Evolutionary conservation across 2,329 filamentous ascomycete genomes (phyloP).

Genomic region (Calonectria hongkongensis): DNA sequence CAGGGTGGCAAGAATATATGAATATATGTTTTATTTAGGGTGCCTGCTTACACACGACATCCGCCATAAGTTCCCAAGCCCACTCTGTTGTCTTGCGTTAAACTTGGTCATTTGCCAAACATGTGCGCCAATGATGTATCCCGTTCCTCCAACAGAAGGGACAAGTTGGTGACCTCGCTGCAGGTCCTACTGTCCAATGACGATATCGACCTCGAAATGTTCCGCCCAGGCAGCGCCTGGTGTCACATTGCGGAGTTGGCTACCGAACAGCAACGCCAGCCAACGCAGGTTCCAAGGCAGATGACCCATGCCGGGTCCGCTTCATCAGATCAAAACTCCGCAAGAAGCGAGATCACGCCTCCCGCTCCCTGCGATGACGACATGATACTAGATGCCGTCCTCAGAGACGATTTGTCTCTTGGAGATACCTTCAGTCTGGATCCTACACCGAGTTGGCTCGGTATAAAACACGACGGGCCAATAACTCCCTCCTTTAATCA

Average conservation of each 20-base stretch:
- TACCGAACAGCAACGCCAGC: not conserved
- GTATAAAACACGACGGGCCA: not conserved
- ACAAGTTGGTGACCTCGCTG: not conserved
- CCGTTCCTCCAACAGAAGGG: not conserved
- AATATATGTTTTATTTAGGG: too few species aligned
- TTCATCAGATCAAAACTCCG: not conserved
- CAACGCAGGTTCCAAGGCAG: not conserved
- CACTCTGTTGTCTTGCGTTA: too few species aligned
- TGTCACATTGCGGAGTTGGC: not conserved
- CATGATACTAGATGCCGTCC: not conserved
- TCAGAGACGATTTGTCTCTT: not conserved
- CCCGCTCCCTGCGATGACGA: not conserved
- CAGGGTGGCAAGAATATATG: too few species aligned
- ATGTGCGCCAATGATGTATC: not conserved
- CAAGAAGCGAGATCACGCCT: constrained; percentile 1
- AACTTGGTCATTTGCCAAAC: not conserved
- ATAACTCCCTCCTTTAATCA: not conserved
- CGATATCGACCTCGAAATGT: not conserved
- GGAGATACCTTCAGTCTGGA: not conserved
- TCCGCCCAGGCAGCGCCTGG: not conserved
- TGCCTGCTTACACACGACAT: too few species aligned
- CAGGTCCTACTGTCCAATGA: not conserved
- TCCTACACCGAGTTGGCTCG: not conserved
- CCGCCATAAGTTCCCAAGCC: too few species aligned
- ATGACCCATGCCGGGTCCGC: not conserved